Base-by-base conservation (phyloP, 352 stramenopile species). In the Pythium monospermum region DNA sequence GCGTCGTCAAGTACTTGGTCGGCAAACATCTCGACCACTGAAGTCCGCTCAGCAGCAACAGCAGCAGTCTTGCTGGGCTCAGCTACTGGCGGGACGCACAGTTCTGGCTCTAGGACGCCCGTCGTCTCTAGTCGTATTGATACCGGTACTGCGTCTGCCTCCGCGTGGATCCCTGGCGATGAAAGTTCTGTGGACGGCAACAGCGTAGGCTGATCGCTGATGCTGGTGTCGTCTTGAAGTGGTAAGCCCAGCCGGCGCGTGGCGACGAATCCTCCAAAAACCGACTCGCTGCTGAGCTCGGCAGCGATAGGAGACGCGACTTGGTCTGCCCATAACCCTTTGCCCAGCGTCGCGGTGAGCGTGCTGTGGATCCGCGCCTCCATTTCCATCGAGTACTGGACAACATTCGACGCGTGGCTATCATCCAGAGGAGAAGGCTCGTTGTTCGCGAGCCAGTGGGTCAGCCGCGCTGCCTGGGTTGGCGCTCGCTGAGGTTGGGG, bases 231-330 rank as follows among this genome's bases (percentile, higher is more conserved):
- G 30, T 31, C 13, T 31, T 19, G 26, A 25, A 3, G 42, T 4
- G 13, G 12, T 51, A 70, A 79, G 12, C 60, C 57, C 6, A 80
- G 42, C 3, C 70, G 49, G 22, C 62, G 59, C 1, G 72, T 83
- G 11, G 56, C 31, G 4, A 74, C 49, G 22, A 64, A 42, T 16
- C 70, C 75, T 11, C 72, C 72, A 43, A 86, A 79, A 10, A 83
- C 64, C 3, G 64, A 59, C 26, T 83, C 75, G 33, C 72, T 83
- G 28, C 60, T 83, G 59, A 84, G 76, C 28, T 86, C 72, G 1
- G 61, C 59, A 16, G 70, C 75, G 23, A 84, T 62, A 4, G 68
- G 28, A n/a, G 72, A 86, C 8, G 68, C 61, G 1, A 86, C 70
- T 2, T 65, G 50, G 26, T 86, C 70, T 6, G 53, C 32, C 71